Evolutionary conservation across 345 rosid species (phyloP).

Genomic region (Physaria fendleri): DNA sequence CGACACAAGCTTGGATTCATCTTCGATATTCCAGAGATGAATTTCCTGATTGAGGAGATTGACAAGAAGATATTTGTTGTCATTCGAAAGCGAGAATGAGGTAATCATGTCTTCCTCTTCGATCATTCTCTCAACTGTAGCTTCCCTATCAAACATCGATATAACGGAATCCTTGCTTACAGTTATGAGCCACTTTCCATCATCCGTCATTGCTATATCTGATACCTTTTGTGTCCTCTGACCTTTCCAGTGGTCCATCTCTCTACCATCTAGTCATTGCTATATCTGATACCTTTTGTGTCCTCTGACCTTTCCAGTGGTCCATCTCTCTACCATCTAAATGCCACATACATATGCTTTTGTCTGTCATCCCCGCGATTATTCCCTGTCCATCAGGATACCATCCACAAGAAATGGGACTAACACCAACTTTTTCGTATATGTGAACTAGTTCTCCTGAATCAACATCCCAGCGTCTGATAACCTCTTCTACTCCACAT

Average conservation of each 20-base stretch:
- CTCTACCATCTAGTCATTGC: conserved; percentile 46
- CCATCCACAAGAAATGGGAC: conserved; percentile 74
- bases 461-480: conserved; percentile 56
- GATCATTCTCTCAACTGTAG: conserved; percentile 42
- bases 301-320: conserved; percentile 55
- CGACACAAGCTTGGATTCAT: conserved; percentile 43
- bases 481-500: conserved; percentile 59
- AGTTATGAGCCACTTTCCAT: no score
- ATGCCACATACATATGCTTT: conserved; percentile 65
- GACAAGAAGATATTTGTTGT: conserved; percentile 48
- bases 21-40: conserved; percentile 62
- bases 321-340: conserved; percentile 69
- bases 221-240: no score
- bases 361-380: conserved; percentile 51
- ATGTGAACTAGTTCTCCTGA: conserved; percentile 52
- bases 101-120: conserved; percentile 60
- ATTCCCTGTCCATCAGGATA: conserved; percentile 46
- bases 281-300: conserved; percentile 53
- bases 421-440: conserved; percentile 46
- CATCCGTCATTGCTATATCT: no score
- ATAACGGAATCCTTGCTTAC: conserved; percentile 47
- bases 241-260: conserved; percentile 52
- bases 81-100: conserved; percentile 60
- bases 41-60: conserved; percentile 64
- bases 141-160: conserved; percentile 53